Evolutionary conservation across 495 filamentous ascomycete genomes (phyloP).

Genomic region (Penicillium longicatenatum): DNA sequence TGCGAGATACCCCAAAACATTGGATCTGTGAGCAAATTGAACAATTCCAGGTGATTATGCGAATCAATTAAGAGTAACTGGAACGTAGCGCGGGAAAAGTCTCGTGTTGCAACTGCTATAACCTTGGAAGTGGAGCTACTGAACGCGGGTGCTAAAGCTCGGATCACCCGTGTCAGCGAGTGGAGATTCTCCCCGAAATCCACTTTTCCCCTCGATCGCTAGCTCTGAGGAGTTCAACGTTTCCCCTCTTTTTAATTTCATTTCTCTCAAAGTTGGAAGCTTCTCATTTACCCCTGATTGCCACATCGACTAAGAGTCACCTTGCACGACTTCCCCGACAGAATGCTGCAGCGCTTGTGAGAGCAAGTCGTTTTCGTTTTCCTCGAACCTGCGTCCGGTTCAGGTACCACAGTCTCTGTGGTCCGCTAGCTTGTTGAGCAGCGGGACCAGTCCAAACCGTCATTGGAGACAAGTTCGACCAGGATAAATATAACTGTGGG

Average conservation of each 20-base stretch:
- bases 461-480: conserved; percentile 2
- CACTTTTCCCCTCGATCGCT: conserved; percentile 4
- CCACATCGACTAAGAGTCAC: conserved; percentile 9
- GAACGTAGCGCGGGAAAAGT: background rate
- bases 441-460: conserved; percentile 19
- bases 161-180: conserved; percentile 11
- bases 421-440: conserved; percentile 10
- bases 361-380: conserved; percentile 22
- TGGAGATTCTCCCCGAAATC: conserved; percentile 6
- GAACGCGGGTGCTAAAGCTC: conserved; percentile 5
- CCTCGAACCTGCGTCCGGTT: conserved; percentile 24
- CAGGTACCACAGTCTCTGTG: conserved; percentile 27
- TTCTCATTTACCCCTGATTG: conserved; percentile 9
- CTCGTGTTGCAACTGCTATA: background rate
- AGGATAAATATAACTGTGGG: conserved; percentile 16
- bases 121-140: background rate
- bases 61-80: no score
- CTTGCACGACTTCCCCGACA: conserved; percentile 16
- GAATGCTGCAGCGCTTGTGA: conserved; percentile 24
- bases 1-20: background rate
- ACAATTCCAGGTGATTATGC: no score
- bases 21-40: background rate
- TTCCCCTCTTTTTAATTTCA: background rate
- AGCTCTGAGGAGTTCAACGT: background rate
- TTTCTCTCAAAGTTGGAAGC: background rate